Percentiles rank a stretch among this genome's conserved stretches.
phyloP scores from a whole-genome alignment of 2,329 filamentous ascomycete genomes.

The Dothideomycetes sp. region DNA sequence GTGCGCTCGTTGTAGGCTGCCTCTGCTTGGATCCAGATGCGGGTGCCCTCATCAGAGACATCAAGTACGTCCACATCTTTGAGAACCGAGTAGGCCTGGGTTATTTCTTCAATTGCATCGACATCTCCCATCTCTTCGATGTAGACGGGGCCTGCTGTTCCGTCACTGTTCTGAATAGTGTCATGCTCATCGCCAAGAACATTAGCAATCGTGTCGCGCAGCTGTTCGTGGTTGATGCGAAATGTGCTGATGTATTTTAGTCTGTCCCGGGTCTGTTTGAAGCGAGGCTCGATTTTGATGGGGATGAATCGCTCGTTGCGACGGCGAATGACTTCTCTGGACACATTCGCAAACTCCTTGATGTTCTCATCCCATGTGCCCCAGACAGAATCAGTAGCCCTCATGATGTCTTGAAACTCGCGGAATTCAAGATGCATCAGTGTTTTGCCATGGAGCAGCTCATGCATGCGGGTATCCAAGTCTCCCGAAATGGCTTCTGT shows the following conservation, averaged over 20 bases:
- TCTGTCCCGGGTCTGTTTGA: conserved; percentile 79
- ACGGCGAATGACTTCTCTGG: conserved; percentile 84
- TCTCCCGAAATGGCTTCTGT: conserved; percentile 95
- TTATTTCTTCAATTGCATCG: conserved; percentile 92
- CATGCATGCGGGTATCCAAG: conserved; percentile 75
- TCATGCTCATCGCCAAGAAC: conserved; percentile 63
- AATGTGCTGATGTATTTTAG: conserved; percentile 92
- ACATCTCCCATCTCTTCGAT: conserved; percentile 95
- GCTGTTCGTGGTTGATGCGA: conserved; percentile 91
- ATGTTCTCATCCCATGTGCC: conserved; percentile 88
- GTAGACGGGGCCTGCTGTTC: conserved; percentile 55
- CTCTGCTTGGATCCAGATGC: conserved; percentile 87
- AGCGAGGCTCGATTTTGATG: conserved; percentile 86
- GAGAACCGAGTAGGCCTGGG: conserved; percentile 84
- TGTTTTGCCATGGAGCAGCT: conserved; percentile 72
- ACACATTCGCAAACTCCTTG: conserved; percentile 96
- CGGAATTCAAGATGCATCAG: conserved; percentile 86
- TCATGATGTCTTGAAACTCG: conserved; percentile 81
- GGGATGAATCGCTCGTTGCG: conserved; percentile 97
- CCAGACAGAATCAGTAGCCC: conserved; percentile 75
- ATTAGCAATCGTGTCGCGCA: conserved; percentile 91
- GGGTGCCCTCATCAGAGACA: conserved; percentile 79
- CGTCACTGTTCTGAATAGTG: conserved; percentile 43
- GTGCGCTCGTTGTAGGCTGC: conserved; percentile 96
- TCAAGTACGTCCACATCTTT: conserved; percentile 94